phyloP scores from a whole-genome alignment of 768 basidiomycete genomes.

The Terana coerulea region DNA sequence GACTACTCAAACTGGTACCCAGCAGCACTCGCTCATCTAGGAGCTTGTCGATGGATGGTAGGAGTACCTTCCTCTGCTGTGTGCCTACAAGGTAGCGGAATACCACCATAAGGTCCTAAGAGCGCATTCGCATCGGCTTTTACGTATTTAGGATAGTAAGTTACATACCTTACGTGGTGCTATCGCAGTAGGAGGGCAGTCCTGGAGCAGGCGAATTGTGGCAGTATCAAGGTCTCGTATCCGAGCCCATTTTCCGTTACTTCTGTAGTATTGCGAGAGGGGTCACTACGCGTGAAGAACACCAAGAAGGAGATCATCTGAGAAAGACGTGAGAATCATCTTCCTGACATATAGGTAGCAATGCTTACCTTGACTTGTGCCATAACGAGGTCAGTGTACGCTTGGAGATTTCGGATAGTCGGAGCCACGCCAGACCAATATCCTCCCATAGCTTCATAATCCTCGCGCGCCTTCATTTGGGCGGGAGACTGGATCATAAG shows the following conservation, averaged over 20 bases:
- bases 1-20: conserved; percentile 77
- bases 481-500: conserved; percentile 77
- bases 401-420: conserved; percentile 63
- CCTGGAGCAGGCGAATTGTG: conserved; percentile 87
- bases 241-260: conserved; percentile 48
- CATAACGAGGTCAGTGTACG: conserved; percentile 80
- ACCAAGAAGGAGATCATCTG: conserved; percentile 91
- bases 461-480: conserved; percentile 72
- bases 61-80: conserved; percentile 70
- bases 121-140: no score
- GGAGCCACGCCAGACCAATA: conserved; percentile 82
- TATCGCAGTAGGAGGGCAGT: conserved; percentile 86
- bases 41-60: conserved; percentile 83
- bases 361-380: conserved; percentile 83
- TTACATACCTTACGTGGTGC: conserved; percentile 68
- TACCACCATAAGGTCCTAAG: conserved; percentile 87
- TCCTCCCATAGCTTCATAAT: conserved; percentile 77
- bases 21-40: conserved; percentile 88
- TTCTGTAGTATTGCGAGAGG: neutral
- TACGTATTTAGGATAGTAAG: no score
- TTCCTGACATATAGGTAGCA: neutral
- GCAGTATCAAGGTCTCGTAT: conserved; percentile 75
- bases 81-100: conserved; percentile 85
- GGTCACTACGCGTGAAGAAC: conserved; percentile 72
- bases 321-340: neutral